phyloP scores from a whole-genome alignment of 768 basidiomycete species.

The Chlorophyllum brunneum region DNA sequence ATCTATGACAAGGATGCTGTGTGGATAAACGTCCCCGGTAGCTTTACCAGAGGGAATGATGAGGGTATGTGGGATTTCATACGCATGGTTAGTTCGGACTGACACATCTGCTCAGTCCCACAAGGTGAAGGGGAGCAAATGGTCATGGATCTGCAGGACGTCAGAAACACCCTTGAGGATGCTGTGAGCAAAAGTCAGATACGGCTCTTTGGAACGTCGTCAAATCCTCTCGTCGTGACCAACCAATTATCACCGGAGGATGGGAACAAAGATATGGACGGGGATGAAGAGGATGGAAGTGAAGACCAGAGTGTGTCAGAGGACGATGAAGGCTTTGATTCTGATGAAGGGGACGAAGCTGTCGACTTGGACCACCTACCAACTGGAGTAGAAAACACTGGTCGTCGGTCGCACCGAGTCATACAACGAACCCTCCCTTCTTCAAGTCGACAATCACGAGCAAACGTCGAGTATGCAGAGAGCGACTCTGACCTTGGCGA shows the following conservation, averaged over 20 bases:
- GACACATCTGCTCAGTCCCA: conserved; percentile 39
- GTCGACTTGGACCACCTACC: conserved; percentile 13
- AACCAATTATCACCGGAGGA: conserved; percentile 23
- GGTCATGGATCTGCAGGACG: conserved; percentile 96
- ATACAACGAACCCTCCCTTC: conserved; percentile 37
- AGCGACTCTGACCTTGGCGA: conserved; percentile 73
- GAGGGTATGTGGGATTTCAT: conserved; percentile 42
- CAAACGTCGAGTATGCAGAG: conserved; percentile 65
- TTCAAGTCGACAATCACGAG: conserved; percentile 29
- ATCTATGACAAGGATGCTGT: conserved; percentile 98
- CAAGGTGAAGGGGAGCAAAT: conserved; percentile 96
- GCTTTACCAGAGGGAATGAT: conserved; percentile 74
- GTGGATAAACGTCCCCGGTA: conserved; percentile 96
- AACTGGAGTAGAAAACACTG: conserved; percentile 36
- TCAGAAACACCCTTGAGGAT: conserved; percentile 76
- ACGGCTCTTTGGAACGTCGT: conserved; percentile 78
- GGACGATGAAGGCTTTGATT: conserved; percentile 27
- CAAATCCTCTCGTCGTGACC: conserved; percentile 57
- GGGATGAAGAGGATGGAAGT: conserved; percentile 27
- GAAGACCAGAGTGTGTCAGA: conserved; percentile 23
- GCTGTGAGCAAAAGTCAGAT: conserved; percentile 79
- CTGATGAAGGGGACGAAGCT: conserved; percentile 22
- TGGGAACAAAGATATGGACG: conserved; percentile 23
- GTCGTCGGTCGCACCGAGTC: conserved; percentile 48
- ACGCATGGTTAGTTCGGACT: not conserved